Evolutionary conservation across 1,284 basidiomycete genomes (phyloP).

Genomic region (Apiotrichum sp.): DNA sequence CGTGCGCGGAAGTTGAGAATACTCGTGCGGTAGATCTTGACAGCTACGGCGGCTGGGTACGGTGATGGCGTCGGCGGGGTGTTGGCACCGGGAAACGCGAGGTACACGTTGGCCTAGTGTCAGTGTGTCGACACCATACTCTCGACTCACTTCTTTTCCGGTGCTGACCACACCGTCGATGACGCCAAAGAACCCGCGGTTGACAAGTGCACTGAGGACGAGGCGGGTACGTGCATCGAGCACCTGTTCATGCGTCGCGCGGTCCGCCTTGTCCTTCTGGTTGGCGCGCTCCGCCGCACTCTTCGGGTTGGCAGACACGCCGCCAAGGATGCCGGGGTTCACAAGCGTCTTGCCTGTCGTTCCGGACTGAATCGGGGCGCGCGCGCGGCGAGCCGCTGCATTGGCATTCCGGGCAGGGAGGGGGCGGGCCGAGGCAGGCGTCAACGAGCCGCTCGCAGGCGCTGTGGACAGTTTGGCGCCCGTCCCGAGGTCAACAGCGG

Average conservation of each 20-base stretch:
- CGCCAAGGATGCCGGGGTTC: slow-evolving; percentile 53
- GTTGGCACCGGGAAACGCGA: slow-evolving; percentile 62
- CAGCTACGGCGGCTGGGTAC: slow-evolving; percentile 63
- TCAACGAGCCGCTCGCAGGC: neutral
- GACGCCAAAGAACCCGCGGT: slow-evolving; percentile 72
- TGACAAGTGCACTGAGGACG: slow-evolving; percentile 90
- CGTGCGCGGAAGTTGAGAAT: slow-evolving; percentile 97
- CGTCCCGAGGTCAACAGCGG: slow-evolving; percentile 9
- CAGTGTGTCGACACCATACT: neutral
- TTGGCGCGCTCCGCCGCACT: slow-evolving; percentile 78
- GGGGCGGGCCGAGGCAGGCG: slow-evolving; percentile 17
- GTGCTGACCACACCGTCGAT: slow-evolving; percentile 92
- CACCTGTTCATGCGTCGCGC: slow-evolving; percentile 91
- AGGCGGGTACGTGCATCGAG: slow-evolving; percentile 83
- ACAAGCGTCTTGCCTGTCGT: slow-evolving; percentile 64
- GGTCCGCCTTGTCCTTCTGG: slow-evolving; percentile 84
- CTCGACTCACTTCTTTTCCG: slow-evolving; percentile 73
- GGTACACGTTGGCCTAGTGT: slow-evolving; percentile 83
- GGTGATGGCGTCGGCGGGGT: slow-evolving; percentile 50
- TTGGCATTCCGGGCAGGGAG: slow-evolving; percentile 36
- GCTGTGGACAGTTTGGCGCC: neutral
- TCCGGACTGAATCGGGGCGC: slow-evolving; percentile 33
- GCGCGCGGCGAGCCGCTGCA: slow-evolving; percentile 37
- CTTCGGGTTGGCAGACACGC: slow-evolving; percentile 79
- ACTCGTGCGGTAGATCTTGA: slow-evolving; percentile 98